Evolutionary conservation across 1,139 yeast species (phyloP).

Genomic region (Lodderomyces parapsilosis): DNA sequence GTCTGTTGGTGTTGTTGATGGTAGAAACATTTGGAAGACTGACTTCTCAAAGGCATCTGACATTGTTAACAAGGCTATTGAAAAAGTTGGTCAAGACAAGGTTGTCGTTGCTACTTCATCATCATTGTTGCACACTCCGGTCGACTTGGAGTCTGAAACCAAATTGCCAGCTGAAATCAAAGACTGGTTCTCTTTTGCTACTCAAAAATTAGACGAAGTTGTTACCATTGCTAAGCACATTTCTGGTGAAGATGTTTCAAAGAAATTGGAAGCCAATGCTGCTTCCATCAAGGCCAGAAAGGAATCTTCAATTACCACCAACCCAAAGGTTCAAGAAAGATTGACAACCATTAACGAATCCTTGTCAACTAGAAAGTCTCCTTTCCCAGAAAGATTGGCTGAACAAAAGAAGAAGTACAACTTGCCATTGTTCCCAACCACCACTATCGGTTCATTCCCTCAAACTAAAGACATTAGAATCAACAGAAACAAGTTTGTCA

Average conservation of each 20-base stretch:
- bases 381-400: conserved; percentile 83
- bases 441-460: conserved; percentile 99
- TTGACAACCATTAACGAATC: conserved; percentile 77
- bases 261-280: conserved; percentile 79
- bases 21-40: conserved; percentile 99
- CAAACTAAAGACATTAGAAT: conserved; percentile 99
- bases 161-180: conserved; percentile 87
- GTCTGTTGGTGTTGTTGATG: conserved; percentile 96
- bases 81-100: conserved; percentile 83
- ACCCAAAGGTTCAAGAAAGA: conserved; percentile 87
- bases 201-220: conserved; percentile 92
- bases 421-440: conserved; percentile 98
- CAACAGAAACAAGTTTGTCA: conserved; percentile 96
- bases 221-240: conserved; percentile 87
- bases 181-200: conserved; percentile 98
- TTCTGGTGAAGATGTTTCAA: conserved; percentile 70
- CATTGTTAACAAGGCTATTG: conserved; percentile 77
- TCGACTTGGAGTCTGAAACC: conserved; percentile 87
- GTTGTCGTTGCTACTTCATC: conserved; percentile 94
- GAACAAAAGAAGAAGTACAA: conserved; percentile 86
- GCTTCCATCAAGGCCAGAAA: conserved; percentile 83
- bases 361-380: conserved; percentile 79
- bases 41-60: conserved; percentile 84
- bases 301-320: conserved; percentile 85
- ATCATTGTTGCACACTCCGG: conserved; percentile 97